These are phyloP conservation scores for Colletotrichum sp. DNA, from an alignment of 2,329 filamentous ascomycete genomes.

Conservation along the genomic window DNA sequence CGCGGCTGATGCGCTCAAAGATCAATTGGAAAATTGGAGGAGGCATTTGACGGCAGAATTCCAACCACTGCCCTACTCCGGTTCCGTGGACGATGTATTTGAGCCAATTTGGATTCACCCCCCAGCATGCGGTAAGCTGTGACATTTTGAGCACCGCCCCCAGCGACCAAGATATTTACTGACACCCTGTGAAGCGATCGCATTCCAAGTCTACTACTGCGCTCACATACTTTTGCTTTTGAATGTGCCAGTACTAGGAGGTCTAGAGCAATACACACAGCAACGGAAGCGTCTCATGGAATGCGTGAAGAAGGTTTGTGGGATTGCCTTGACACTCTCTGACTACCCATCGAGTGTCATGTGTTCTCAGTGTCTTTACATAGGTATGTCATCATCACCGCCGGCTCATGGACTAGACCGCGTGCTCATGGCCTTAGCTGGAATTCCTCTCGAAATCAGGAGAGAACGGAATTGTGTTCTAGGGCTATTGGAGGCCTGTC, in stretches of 20 bases:
- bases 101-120: slow-evolving; percentile 23
- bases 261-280: slow-evolving; percentile 20
- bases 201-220: slow-evolving; percentile 24
- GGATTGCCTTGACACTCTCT: slow-evolving; percentile 25
- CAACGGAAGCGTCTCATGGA: slow-evolving; percentile 24
- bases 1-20: slow-evolving; percentile 47
- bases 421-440: background rate
- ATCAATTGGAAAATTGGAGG: slow-evolving; percentile 56
- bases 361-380: slow-evolving; percentile 27
- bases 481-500: background rate
- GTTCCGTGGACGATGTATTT: slow-evolving; percentile 7
- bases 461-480: background rate
- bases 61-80: slow-evolving; percentile 38
- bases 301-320: slow-evolving; percentile 24
- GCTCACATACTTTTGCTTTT: slow-evolving; percentile 22
- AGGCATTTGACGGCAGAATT: slow-evolving; percentile 47
- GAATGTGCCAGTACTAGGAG: slow-evolving; percentile 21
- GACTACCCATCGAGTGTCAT: slow-evolving; percentile 26
- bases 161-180: background rate
- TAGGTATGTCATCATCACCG: slow-evolving; percentile 7
- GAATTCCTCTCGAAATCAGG: background rate
- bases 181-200: slow-evolving; percentile 4
- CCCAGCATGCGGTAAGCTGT: slow-evolving; percentile 20
- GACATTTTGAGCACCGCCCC: background rate
- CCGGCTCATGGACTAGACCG: too few species aligned